Evolutionary conservation across 768 basidiomycete species (phyloP), one percentile per base, ranked within the genome.

Genomic region (Boletus tomentosulus): DNA sequence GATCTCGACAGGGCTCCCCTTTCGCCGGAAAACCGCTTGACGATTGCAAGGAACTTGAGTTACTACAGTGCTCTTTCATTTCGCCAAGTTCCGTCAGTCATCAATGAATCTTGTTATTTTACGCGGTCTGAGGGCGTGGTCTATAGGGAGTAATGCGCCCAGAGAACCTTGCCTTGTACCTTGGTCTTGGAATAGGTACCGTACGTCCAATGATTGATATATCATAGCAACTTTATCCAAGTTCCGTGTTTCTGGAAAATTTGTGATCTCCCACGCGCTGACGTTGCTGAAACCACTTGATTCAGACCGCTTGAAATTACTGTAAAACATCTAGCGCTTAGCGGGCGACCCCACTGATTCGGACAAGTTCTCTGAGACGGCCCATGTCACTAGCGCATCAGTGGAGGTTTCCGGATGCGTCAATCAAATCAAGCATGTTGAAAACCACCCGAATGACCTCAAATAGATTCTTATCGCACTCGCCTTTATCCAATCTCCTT

Each of bases 381-480:
- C n/a, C n/a, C n/a, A n/a, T n/a, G n/a, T n/a, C n/a, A n/a, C n/a
- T n/a, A n/a, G n/a, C n/a, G n/a, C n/a, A n/a, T n/a, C n/a, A n/a
- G 28, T 33, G 46, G 30, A 46, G n/a, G 11, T 46, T 46, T 33
- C 45, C 45, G 45, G 30, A 15, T 19, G 10, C 16, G 16, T 30
- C 44, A 28, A 19, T 46, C 44, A 16, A 16, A 45, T 28, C 9
- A 39, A 7, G 7, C 9, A 5, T 41, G 3, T 22, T 19, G 22
- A 51, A 44, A 38, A 47, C 35, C 15, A 15, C 42, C 13, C 56
- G 37, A 54, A 39, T 24, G 19, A 35, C 47, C 27, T 43, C 45
- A 28, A 51, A 51, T 44, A 60, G 53, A 51, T 51, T 50, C 35
- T 51, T 57, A 54, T 66, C 61, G 22, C 50, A 12, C 9, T 34